Base-by-base conservation (phyloP, 345 rosid genomes). In the Melaleuca alternifolia region DNA sequence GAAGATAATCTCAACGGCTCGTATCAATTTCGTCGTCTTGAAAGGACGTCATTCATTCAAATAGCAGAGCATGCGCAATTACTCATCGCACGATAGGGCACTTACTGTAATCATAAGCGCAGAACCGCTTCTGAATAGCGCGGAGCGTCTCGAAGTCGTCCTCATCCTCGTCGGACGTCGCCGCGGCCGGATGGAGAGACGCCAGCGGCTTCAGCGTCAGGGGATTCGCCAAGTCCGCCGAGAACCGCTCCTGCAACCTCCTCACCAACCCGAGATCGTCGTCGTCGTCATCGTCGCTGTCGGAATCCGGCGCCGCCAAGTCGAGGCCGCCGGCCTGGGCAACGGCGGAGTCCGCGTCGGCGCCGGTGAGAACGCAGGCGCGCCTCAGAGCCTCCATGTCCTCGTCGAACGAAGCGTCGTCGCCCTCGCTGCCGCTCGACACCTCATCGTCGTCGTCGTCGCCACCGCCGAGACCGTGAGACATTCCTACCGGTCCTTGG, bases 341-440 rank as follows among this genome's bases (percentile, higher is more conserved):
- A 52, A 79, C 59, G 23, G 52, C 33, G 51, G 79, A 28, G 62
- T 91, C 84, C 84, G 90, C 87, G 91, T 92, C 90, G 50, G 94
- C 53, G 46, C 94, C 96, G 28, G 96, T 48, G 21, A 91, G 85
- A 21, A 91, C 77, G 90, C 95, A 97, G 65, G 98, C 99, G 79
- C 90, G 94, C 88, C 95, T 90, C 82, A 97, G 89, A 44, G 96
- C 96, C 86, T 96, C 99, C 91, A 96, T 86, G 90, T 95, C 99
- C 83, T 94, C 96, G 5, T 88, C 90, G 44, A 97, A 93, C 3
- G 76, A 88, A 48, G 87, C 93, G 53, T 91, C 93, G 62, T 87
- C 92, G 76, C 87, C 89, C 50, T 92, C 95, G 52, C 88, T 91
- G 87, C 56, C 87, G 85, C 81, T 71, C 48, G 91, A 90, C 16